Evolutionary conservation across 2,329 filamentous ascomycete species (phyloP), one percentile per base, ranked within the genome.

Genomic region (Colletotrichum ledebouriae): DNA sequence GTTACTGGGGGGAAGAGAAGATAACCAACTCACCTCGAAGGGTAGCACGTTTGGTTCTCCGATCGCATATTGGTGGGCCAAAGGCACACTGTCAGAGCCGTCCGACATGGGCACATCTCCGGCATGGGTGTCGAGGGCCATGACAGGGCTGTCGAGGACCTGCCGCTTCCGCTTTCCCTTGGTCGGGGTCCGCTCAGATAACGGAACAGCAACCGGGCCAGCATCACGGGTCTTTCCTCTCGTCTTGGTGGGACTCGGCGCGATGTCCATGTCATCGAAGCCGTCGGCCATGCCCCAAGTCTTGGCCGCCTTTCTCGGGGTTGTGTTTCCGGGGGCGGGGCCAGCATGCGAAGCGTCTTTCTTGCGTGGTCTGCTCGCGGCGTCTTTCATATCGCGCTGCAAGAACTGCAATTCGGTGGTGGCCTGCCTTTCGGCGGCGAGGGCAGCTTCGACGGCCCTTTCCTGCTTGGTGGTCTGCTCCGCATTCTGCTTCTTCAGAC

Each of bases 381-480:
- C 89, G 72, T 93, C 90, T 44, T 84, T 85, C 72, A 93, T 80
- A 74, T 95, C 92, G 71, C 92, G 88, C 74, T 90, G 87, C 33
- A 92, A 82, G 75, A 96, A 96, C 71, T 90, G 85, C 68, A 91
- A 86, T 76, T 93, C 90, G 1, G 90, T 93, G 63, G 87, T 83
- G 57, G 88, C 87, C 67, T 85, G 88, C 73, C 90, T 88, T 67
- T 90, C 85, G 20, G 92, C 89, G 11, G 87, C 87, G 34, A 86
- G 82, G n/a, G 89, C 86, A 6, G 84, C 85, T 71, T 94, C 90
- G 4, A 91, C 82, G 10, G 89, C 86, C 10, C 85, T 85, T 69
- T 91, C 87, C 57, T 91, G 85, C 73, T 87, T 89, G 5, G 87
- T 86, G 10, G 89, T 64, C 71, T 91, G 87, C 58, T 94, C 91